Percentiles rank a stretch among this genome's conserved stretches.
Evolutionary conservation across 1,284 basidiomycete species (phyloP).

Genomic region (Thecaphora frezii): DNA sequence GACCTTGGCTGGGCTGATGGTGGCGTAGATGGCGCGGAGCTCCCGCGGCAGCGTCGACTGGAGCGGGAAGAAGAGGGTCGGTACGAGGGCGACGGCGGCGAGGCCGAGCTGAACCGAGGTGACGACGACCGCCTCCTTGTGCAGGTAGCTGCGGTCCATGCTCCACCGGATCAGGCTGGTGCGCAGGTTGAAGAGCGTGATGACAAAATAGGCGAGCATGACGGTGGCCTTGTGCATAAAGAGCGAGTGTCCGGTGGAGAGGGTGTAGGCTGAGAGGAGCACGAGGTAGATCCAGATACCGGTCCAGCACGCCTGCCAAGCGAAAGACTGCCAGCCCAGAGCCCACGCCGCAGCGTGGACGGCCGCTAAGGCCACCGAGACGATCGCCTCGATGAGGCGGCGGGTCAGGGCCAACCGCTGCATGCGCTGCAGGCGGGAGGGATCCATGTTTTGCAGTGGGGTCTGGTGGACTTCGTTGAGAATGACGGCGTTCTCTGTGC

Average conservation of each 20-base stretch:
- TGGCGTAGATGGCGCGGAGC: slow-evolving; percentile 49
- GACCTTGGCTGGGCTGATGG: slow-evolving; percentile 43
- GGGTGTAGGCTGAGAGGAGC: slow-evolving; percentile 31
- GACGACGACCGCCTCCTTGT: slow-evolving; percentile 22
- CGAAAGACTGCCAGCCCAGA: slow-evolving; percentile 12
- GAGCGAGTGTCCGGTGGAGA: slow-evolving; percentile 33
- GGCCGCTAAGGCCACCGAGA: slow-evolving; percentile 23
- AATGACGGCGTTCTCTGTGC: slow-evolving; percentile 55
- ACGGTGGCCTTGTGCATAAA: slow-evolving; percentile 49
- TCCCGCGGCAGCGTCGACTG: slow-evolving; percentile 31
- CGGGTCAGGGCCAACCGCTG: slow-evolving; percentile 27
- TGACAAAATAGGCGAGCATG: slow-evolving; percentile 31
- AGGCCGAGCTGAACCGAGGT: slow-evolving; percentile 28
- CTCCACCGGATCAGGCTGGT: slow-evolving; percentile 21
- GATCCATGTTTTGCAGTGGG: slow-evolving; percentile 19
- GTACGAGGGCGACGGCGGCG: slow-evolving; percentile 25
- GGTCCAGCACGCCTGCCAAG: slow-evolving; percentile 31
- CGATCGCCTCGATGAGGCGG: slow-evolving; percentile 34
- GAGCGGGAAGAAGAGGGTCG: slow-evolving; percentile 47
- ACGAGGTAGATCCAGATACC: slow-evolving; percentile 45
- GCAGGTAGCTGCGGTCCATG: neutral
- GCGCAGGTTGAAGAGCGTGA: slow-evolving; percentile 48
- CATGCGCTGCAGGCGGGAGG: slow-evolving; percentile 4
- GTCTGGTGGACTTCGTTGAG: slow-evolving; percentile 54
- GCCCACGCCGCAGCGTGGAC: slow-evolving; percentile 33